Base-by-base conservation (phyloP, 2,329 filamentous ascomycete genomes). In the Aspergillus amoenus region DNA sequence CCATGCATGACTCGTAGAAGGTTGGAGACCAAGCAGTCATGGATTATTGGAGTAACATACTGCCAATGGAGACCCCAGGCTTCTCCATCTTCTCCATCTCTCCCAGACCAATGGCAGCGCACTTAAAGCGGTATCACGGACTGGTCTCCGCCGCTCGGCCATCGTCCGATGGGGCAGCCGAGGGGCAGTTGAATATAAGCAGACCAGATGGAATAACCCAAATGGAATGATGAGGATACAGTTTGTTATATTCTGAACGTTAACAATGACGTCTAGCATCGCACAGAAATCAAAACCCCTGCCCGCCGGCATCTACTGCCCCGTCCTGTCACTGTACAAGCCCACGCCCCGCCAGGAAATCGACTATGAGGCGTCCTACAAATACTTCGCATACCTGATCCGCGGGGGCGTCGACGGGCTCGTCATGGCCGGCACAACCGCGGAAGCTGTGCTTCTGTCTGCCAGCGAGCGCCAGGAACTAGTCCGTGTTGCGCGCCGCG, bases 401-500 rank as follows among this genome's bases (percentile, higher is more conserved):
- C 72, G 70, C 39, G 73, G 73, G 2, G 79, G 78, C 5, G 73
- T 79, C 42, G 76, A 79, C 1, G 74, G 65, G 0, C 60, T 81
- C 0, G 78, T 81, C 1, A 75, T 79, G 22, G 71, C 76, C 3
- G 79, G 78, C 17, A 80, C 79, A 5, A 81, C 78, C 44, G 79
- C 76, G 32, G 79, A 81, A 57, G 71, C 78, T 9, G 76, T 75
- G 1, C 68, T 80, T 0, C 70, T 81, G 1, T 75, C 71, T 0
- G 60, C 69, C 3, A 70, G 71, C 15, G 78, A 80, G 65, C 73
- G 79, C 5, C 69, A 69, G 17, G 66, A 73, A 7, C 70, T 82
- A n/a, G 64, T 81, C 13, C 61, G 68, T 9, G 77, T 68, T 15
- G 77, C 76, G 0, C 66, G 68, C 12, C 68, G 69, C 8, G 76